Base-by-base conservation (phyloP, 1,284 basidiomycete genomes). In the Hypsizygus ulmarius region DNA sequence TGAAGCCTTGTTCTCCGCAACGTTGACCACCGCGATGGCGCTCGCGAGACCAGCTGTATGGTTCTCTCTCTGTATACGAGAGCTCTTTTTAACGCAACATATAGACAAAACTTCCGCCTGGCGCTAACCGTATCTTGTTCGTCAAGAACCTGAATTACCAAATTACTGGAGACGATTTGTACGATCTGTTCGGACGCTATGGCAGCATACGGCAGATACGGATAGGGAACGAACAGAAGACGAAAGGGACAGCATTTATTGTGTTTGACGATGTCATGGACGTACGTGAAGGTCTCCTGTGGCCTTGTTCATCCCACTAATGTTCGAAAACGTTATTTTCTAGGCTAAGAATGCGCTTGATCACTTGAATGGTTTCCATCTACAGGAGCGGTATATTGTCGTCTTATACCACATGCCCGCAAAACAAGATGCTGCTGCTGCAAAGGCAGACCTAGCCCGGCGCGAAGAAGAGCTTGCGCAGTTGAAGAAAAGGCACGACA, bases 351-450 rank as follows among this genome's bases (percentile, higher is more conserved):
- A 95, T 62, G 96, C 96, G 0, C 82, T 97, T 47, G 94, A 96
- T 64, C 91, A 97, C 67, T 69, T 99, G 63, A 99, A 99, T 61
- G 97, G 96, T 33, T 99, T 99, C 74, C 96, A 99, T 72, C 71
- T 99, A 53, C 93, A 97, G 73, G 96, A 97, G 68, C 85, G 97
- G 28, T 99, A 99, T 70, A 96, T 99, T 49, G 92, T 95, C 45
- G 96, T 99, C 11, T 74, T 99, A 21, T 98, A 97, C 63, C 96
- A 99, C 65, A 96, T 98, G 84, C 94, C 94, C 32, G 88, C 93
- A 15, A 93, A 94, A 67, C 90, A 95, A 62, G 92, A 97, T 58
- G 90, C 91, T 2, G 90, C 90, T 1, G 87, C 90, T 10, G 90
- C 90, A 15, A 97, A 97, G 65, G 91, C 93, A 18, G 96, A 99